These are phyloP conservation scores for Coemansia javaensis DNA, from an alignment of 192 early-diverging fungal species.

Conservation along the genomic window DNA sequence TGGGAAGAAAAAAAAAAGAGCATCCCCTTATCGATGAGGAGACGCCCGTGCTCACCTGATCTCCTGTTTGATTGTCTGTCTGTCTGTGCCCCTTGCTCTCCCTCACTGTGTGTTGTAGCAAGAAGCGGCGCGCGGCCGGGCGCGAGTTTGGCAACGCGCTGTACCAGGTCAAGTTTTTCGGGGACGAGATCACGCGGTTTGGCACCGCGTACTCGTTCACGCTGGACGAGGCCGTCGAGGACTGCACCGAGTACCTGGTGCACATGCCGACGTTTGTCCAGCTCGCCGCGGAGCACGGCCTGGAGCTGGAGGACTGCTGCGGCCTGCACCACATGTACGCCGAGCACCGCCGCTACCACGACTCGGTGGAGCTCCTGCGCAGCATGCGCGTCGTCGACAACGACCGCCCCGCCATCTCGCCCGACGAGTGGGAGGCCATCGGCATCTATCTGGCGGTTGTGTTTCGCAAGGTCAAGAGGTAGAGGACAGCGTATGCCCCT, in stretches of 20 bases:
- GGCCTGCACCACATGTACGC: slow-evolving; percentile 82
- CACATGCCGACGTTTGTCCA: slow-evolving; percentile 75
- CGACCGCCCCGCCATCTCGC: slow-evolving; percentile 57
- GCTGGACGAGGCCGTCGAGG: slow-evolving; percentile 90
- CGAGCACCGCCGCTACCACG: slow-evolving; percentile 52
- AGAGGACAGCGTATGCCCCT: too few relatives aligned
- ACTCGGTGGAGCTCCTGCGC: slow-evolving; percentile 61
- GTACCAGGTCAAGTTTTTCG: slow-evolving; percentile 83
- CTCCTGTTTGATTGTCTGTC: not conserved
- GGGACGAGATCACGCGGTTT: slow-evolving; percentile 59
- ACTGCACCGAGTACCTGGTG: slow-evolving; percentile 93
- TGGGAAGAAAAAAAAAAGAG: too few relatives aligned
- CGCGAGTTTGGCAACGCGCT: slow-evolving; percentile 79
- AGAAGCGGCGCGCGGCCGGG: slow-evolving; percentile 43
- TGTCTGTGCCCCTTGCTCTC: not conserved
- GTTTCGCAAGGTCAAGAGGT: slow-evolving; percentile 7
- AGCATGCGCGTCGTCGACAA: slow-evolving; percentile 80
- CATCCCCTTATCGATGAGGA: too few relatives aligned
- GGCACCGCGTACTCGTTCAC: slow-evolving; percentile 88
- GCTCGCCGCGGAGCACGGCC: slow-evolving; percentile 77
- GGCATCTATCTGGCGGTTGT: slow-evolving; percentile 52
- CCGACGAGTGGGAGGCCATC: slow-evolving; percentile 91
- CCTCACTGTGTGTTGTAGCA: slow-evolving; percentile 25
- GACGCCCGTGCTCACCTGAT: too few relatives aligned
- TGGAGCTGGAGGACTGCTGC: slow-evolving; percentile 69